A percentile compares a stretch with the other conserved stretches of the same genome.
Evolutionary conservation across 2,329 filamentous ascomycete species (phyloP).

Genomic region (Chaetoscypha palmicola): DNA sequence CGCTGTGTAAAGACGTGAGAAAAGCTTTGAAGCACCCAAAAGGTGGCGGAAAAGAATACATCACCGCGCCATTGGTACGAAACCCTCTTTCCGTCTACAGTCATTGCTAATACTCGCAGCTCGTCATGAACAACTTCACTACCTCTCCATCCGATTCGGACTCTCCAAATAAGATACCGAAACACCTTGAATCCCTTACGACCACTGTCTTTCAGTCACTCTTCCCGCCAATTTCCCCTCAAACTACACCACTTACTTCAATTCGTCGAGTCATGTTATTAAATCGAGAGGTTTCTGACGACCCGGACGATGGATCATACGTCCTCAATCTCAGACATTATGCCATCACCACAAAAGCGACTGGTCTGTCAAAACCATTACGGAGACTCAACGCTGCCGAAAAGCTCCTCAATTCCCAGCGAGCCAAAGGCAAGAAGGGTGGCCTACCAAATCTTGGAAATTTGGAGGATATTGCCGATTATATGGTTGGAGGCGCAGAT

Average conservation of each 20-base stretch:
- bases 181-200: conserved; percentile 85
- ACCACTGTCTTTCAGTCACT: conserved; percentile 95
- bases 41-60: conserved; percentile 76
- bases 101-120: conserved; percentile 38
- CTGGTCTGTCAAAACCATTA: conserved; percentile 77
- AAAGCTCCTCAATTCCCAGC: conserved; percentile 51
- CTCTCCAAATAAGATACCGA: conserved; percentile 66
- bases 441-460: conserved; percentile 82
- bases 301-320: conserved; percentile 57
- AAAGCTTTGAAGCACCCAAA: conserved; percentile 76
- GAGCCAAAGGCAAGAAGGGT: conserved; percentile 57
- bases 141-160: conserved; percentile 51
- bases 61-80: conserved; percentile 70
- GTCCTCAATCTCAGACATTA: conserved; percentile 88
- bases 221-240: conserved; percentile 92
- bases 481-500: conserved; percentile 75
- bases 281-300: conserved; percentile 62
- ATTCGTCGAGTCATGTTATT: conserved; percentile 86
- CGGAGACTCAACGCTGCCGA: conserved; percentile 80
- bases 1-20: conserved; percentile 83
- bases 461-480: conserved; percentile 89
- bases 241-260: conserved; percentile 80
- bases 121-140: conserved; percentile 98
- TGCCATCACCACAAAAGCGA: conserved; percentile 83
- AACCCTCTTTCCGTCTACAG: conserved; percentile 2